Evolutionary conservation across 1,284 basidiomycete genomes (phyloP), one percentile per base, ranked within the genome.

Genomic region (Apiotrichum veenhuisii): DNA sequence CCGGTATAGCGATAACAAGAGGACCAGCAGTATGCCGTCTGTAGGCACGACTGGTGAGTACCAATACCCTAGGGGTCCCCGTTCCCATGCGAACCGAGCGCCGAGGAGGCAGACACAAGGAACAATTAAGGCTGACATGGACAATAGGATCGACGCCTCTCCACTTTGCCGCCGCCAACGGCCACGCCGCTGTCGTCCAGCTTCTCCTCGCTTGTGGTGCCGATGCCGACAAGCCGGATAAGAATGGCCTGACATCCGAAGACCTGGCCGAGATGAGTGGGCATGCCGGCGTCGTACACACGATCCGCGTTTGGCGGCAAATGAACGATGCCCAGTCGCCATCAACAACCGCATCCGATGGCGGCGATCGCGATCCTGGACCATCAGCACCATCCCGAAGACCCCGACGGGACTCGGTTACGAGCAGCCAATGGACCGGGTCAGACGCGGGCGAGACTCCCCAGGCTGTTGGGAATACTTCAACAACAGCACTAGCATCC

Each of bases 91-190:
- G 30, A 17, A 18, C 43, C 50, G 49, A 58, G 49, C n/a, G 20
- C 23, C 15, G 69, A 30, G 12, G 7, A 12, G 30, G 30, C 5
- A 30, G 30, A 5, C 30, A n/a, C n/a, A n/a, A n/a, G n/a, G n/a
- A 5, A 30, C 7, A 30, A 30, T 30, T 5, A 30, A 30, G 30
- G 30, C 30, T 30, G 30, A 30, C 30, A 30, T 7, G 30, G 12
- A 30, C 30, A 7, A 5, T 30, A 76, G 91, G 91, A 20, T 90
- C 90, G 1, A 94, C 91, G 0, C 89, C 92, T 0, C 83, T 96
- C n/a, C 92, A 96, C 71, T 96, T 95, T 72, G 92, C 92, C 8
- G 87, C 91, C 27, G 91, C 92, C 23, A 92, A 94, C 64, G 91
- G 91, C 5, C 89, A 96, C 75, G 83, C 83, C 33, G 75, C 81